Evolutionary conservation across 148 eudicot species (phyloP).

Genomic region (Diospyros kaki): DNA sequence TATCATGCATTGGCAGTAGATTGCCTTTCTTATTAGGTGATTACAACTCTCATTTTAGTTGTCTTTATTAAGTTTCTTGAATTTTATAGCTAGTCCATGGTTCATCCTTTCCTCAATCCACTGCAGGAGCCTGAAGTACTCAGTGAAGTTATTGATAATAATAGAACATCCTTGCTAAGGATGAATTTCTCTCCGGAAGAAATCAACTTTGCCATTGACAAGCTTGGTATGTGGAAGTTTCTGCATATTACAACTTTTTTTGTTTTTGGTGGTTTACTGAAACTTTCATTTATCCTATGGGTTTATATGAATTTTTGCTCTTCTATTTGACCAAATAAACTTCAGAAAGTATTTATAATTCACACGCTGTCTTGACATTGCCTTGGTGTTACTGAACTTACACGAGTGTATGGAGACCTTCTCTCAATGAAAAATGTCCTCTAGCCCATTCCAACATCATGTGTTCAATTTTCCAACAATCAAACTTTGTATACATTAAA

Average conservation of each 20-base stretch:
- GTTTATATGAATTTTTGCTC: neutral
- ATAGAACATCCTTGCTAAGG: slow-evolving; percentile 50
- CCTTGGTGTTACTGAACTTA: neutral
- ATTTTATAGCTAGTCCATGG: neutral
- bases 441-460: neutral
- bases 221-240: slow-evolving; percentile 60
- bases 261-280: neutral
- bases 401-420: neutral
- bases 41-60: neutral
- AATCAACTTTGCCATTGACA: slow-evolving; percentile 71
- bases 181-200: slow-evolving; percentile 76
- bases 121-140: slow-evolving; percentile 60
- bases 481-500: neutral
- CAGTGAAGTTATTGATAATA: slow-evolving; percentile 41
- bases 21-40: neutral
- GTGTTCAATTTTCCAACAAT: slow-evolving; percentile 4
- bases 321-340: slow-evolving; percentile 5
- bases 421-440: neutral
- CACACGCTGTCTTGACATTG: neutral
- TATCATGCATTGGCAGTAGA: neutral
- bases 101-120: slow-evolving; percentile 10
- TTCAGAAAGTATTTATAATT: neutral
- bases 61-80: neutral
- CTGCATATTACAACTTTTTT: neutral
- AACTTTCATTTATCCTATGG: neutral